Conservation (phyloP, 768 basidiomycete genomes). For the Lentinula sp. region DNA sequence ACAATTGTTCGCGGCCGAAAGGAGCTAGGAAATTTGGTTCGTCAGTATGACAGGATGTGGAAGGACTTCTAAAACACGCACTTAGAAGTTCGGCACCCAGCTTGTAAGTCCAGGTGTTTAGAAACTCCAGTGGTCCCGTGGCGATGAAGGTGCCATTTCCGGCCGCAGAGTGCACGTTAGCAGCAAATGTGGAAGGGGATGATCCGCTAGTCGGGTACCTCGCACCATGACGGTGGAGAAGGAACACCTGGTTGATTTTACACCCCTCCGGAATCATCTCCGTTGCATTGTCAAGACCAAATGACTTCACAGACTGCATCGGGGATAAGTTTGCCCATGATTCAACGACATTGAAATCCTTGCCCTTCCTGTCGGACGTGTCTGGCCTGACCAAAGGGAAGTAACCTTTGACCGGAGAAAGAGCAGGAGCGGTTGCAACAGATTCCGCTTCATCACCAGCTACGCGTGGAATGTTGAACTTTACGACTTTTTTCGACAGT, state of each 20-base stretch:
- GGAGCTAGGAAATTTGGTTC: constrained; percentile 34
- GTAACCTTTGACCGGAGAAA: constrained; percentile 26
- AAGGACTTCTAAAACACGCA: neutral
- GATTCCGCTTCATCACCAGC: constrained; percentile 38
- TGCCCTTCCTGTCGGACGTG: constrained; percentile 23
- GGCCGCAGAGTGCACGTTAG: constrained; percentile 40
- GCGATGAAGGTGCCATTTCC: constrained; percentile 37
- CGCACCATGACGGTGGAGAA: constrained; percentile 68
- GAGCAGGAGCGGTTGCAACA: constrained; percentile 34
- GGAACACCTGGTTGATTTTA: constrained; percentile 42
- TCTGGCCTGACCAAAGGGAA: constrained; percentile 37
- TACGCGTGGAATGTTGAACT: constrained; percentile 7
- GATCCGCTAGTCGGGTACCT: constrained; percentile 47
- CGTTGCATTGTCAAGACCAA: constrained; percentile 43
- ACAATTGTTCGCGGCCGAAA: constrained; percentile 70
- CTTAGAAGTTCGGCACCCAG: constrained; percentile 66
- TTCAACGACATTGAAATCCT: constrained; percentile 37
- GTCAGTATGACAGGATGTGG: neutral
- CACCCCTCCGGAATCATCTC: constrained; percentile 42
- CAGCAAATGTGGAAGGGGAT: constrained; percentile 39
- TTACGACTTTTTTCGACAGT: neutral
- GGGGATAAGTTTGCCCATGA: constrained; percentile 46
- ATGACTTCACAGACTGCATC: constrained; percentile 43
- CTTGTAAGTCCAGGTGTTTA: constrained; percentile 73
- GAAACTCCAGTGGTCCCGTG: constrained; percentile 50